These are phyloP conservation scores for Penicillium arizonense DNA, from an alignment of 495 filamentous ascomycete species.

Conservation along the genomic window DNA sequence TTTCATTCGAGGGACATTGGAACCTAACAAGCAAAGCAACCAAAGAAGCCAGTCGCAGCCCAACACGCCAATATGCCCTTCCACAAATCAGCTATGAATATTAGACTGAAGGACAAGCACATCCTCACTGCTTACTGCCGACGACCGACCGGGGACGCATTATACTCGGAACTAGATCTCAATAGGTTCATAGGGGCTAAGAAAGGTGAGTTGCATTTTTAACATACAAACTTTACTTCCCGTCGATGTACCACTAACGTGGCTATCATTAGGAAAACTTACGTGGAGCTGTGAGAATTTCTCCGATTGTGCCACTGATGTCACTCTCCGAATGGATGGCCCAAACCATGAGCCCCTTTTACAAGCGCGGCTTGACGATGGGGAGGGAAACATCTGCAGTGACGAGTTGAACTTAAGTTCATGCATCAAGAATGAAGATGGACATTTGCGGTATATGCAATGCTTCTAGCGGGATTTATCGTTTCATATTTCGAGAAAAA, in stretches of 20 bases:
- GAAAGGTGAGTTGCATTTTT: slow-evolving; percentile 16
- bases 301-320: slow-evolving; percentile 8
- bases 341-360: slow-evolving; percentile 18
- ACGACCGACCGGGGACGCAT: slow-evolving; percentile 15
- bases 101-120: slow-evolving; percentile 21
- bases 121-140: slow-evolving; percentile 23
- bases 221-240: neutral
- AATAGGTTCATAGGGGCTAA: slow-evolving; percentile 15
- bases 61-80: slow-evolving; percentile 19
- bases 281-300: slow-evolving; percentile 20
- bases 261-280: slow-evolving; percentile 14
- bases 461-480: slow-evolving; percentile 19
- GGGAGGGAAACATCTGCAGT: slow-evolving; percentile 5
- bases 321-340: slow-evolving; percentile 20
- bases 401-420: slow-evolving; percentile 18
- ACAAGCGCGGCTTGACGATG: slow-evolving; percentile 15
- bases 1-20: no score
- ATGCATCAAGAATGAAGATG: slow-evolving; percentile 32
- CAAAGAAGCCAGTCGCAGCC: neutral
- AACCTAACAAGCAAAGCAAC: no score
- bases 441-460: slow-evolving; percentile 22
- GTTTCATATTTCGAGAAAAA: neutral
- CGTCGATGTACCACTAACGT: neutral
- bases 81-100: slow-evolving; percentile 24
- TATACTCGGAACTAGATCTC: slow-evolving; percentile 26